Conservation (phyloP, 179 eudicot species). For the Silene coronaria region DNA sequence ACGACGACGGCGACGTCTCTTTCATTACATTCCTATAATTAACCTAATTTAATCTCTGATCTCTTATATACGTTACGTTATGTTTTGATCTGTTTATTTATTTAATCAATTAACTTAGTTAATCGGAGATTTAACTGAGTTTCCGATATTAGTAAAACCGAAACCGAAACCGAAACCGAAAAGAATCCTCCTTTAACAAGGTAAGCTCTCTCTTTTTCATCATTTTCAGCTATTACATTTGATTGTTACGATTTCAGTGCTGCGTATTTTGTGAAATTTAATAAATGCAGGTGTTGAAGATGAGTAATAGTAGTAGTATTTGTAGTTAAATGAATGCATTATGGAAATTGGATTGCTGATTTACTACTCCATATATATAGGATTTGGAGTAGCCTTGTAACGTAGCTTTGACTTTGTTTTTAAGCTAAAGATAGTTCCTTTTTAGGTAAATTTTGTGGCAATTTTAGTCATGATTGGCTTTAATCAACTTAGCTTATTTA, state of each 20-base stretch:
- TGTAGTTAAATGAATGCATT: neutral
- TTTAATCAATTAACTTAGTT: neutral
- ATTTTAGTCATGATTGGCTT: neutral
- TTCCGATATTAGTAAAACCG: neutral
- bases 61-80: neutral
- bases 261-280: neutral
- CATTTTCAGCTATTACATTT: neutral
- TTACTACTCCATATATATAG: neutral
- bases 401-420: neutral
- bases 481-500: neutral
- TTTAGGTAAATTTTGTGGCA: neutral
- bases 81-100: neutral
- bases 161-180: neutral
- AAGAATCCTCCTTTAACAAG: neutral
- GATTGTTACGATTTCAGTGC: neutral
- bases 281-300: neutral
- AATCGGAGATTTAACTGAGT: neutral
- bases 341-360: neutral
- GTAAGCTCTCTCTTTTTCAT: neutral
- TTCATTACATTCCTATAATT: neutral
- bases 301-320: neutral
- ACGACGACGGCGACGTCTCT: neutral
- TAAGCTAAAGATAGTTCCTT: neutral
- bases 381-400: neutral
- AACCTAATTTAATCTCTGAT: neutral